phyloP scores from a whole-genome alignment of 148 eudicot genomes.

The Hydrangea macrophylla region DNA sequence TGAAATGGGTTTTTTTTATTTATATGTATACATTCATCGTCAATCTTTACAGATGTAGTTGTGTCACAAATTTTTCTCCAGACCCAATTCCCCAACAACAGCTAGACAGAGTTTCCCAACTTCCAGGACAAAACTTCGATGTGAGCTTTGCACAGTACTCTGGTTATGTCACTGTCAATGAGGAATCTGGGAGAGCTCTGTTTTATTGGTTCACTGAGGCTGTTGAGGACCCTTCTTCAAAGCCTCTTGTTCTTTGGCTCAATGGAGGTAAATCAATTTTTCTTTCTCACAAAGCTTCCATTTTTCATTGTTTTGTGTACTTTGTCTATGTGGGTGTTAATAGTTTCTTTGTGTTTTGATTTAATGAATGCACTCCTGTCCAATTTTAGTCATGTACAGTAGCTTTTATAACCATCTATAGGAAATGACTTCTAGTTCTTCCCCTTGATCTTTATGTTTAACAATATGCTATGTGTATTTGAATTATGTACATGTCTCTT shows the following conservation, averaged over 20 bases:
- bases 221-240: conserved; percentile 61
- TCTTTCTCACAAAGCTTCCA: neutral
- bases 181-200: conserved; percentile 67
- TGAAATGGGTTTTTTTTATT: conserved; percentile 27
- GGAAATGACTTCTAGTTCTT: neutral
- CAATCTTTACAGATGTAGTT: conserved; percentile 20
- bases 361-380: neutral
- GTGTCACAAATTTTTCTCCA: conserved; percentile 16
- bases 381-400: too few relatives aligned
- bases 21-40: conserved; percentile 17
- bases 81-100: conserved; percentile 44
- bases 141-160: conserved; percentile 68
- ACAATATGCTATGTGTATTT: neutral
- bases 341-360: neutral
- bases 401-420: too few relatives aligned
- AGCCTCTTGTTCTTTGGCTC: conserved; percentile 88
- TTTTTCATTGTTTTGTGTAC: neutral
- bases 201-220: conserved; percentile 91
- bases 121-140: conserved; percentile 74
- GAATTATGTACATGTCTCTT: neutral
- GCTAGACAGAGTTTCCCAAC: conserved; percentile 39
- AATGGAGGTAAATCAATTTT: conserved; percentile 77
- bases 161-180: conserved; percentile 71
- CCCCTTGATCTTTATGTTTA: too few relatives aligned
- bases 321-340: neutral